phyloP scores from a whole-genome alignment of 495 filamentous ascomycete genomes.

The Hypomontagnella monticulosa region DNA sequence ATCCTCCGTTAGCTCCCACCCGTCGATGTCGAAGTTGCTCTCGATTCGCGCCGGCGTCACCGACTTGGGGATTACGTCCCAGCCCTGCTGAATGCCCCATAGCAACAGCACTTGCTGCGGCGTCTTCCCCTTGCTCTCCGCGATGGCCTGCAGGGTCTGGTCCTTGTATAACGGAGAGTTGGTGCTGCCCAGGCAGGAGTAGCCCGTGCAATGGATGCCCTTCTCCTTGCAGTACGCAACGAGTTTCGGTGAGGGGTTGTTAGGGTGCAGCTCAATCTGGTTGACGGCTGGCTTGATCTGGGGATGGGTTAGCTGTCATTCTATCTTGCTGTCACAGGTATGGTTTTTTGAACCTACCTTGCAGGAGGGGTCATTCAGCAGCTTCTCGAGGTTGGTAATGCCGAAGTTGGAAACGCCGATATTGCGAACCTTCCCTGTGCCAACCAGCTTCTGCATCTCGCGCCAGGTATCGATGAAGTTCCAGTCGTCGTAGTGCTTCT shows the following conservation, averaged over 20 bases:
- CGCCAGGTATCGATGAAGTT: conserved; percentile 85
- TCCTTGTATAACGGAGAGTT: conserved; percentile 68
- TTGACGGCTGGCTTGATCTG: conserved; percentile 83
- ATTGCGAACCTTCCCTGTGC: conserved; percentile 81
- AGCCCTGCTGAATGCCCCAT: conserved; percentile 77
- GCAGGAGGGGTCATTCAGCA: conserved; percentile 67
- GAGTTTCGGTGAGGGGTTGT: conserved; percentile 81
- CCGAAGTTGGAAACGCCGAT: conserved; percentile 86
- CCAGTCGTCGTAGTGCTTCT: conserved; percentile 66
- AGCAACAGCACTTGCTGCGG: conserved; percentile 72
- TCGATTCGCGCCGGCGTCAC: conserved; percentile 70
- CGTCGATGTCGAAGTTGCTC: conserved; percentile 71
- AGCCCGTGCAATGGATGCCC: conserved; percentile 74
- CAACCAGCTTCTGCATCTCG: conserved; percentile 83
- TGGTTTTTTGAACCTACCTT: conserved; percentile 57
- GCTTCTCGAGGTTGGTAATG: conserved; percentile 70
- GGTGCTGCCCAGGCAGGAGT: conserved; percentile 71
- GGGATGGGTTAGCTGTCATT: conserved; percentile 57
- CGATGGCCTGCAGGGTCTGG: conserved; percentile 65
- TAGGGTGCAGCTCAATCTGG: conserved; percentile 92
- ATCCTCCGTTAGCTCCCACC: conserved; percentile 70
- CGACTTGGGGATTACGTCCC: conserved; percentile 78
- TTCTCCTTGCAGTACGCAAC: conserved; percentile 74
- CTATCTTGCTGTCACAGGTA: conserved; percentile 64
- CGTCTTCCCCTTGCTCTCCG: conserved; percentile 72